Evolutionary conservation across 345 rosid species (phyloP).

Genomic region (Geranium brycei): DNA sequence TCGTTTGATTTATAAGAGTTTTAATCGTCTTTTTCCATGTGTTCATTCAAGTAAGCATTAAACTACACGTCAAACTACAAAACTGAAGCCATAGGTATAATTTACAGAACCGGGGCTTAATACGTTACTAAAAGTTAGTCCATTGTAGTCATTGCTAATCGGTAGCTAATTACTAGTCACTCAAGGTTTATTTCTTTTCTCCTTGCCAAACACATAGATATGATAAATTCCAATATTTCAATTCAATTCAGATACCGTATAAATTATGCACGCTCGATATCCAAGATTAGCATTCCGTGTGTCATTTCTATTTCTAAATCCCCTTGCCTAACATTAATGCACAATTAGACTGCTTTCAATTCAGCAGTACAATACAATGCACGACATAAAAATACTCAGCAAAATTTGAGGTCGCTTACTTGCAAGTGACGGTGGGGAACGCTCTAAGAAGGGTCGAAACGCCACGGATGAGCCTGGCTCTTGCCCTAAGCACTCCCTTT

Average conservation of each 20-base stretch:
- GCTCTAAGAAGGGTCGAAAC: slow-evolving; percentile 43
- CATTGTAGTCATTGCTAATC: neutral
- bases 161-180: neutral
- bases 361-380: neutral
- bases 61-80: neutral
- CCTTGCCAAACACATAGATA: neutral
- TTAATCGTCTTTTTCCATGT: too few relatives aligned
- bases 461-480: slow-evolving; percentile 39
- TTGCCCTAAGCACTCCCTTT: slow-evolving; percentile 42
- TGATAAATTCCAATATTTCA: too few relatives aligned
- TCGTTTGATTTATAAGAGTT: neutral
- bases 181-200: too few relatives aligned
- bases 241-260: neutral
- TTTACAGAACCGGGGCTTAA: neutral
- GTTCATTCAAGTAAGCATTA: neutral
- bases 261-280: neutral
- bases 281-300: neutral
- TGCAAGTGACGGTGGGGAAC: slow-evolving; percentile 58
- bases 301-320: neutral
- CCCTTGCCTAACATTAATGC: neutral
- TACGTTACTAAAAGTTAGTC: neutral
- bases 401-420: slow-evolving; percentile 26
- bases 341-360: neutral
- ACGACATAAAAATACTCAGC: neutral
- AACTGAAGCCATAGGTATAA: neutral